Percentiles rank a stretch among this genome's conserved stretches.
phyloP scores from a whole-genome alignment of 352 stramenopile species.

The Aphanomyces stellatus region DNA sequence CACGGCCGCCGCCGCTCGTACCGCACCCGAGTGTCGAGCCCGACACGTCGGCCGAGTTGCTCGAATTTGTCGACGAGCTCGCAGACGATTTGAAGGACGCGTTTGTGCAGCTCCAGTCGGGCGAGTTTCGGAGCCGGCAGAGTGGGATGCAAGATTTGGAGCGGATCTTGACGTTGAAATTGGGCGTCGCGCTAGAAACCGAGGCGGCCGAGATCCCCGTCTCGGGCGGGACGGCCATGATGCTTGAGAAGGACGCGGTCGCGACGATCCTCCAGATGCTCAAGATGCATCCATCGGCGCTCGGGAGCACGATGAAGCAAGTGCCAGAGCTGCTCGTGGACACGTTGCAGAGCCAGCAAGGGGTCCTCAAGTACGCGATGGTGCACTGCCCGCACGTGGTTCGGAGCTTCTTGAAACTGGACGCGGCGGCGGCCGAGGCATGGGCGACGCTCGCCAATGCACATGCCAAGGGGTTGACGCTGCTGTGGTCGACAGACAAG shows the following conservation, averaged over 20 bases:
- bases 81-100: conserved; percentile 12
- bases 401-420: conserved; percentile 57
- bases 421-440: conserved; percentile 44
- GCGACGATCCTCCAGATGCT: conserved; percentile 41
- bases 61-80: conserved; percentile 11
- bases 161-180: conserved; percentile 9
- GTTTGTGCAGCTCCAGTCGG: neutral
- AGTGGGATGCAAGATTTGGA: neutral
- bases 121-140: conserved; percentile 9
- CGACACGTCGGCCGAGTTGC: neutral
- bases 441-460: conserved; percentile 36
- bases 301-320: conserved; percentile 33
- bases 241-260: no score
- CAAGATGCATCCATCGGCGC: conserved; percentile 36
- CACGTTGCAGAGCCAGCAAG: conserved; percentile 46
- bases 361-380: conserved; percentile 63
- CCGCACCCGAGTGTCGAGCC: neutral
- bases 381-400: conserved; percentile 52
- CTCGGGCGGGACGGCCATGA: no score
- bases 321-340: conserved; percentile 49
- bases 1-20: neutral
- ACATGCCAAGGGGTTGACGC: conserved; percentile 43
- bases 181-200: conserved; percentile 32
- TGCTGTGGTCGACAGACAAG: conserved; percentile 39
- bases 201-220: no score